Conservation (phyloP, 441 rosid genomes). For the Eruca vesicaria region DNA sequence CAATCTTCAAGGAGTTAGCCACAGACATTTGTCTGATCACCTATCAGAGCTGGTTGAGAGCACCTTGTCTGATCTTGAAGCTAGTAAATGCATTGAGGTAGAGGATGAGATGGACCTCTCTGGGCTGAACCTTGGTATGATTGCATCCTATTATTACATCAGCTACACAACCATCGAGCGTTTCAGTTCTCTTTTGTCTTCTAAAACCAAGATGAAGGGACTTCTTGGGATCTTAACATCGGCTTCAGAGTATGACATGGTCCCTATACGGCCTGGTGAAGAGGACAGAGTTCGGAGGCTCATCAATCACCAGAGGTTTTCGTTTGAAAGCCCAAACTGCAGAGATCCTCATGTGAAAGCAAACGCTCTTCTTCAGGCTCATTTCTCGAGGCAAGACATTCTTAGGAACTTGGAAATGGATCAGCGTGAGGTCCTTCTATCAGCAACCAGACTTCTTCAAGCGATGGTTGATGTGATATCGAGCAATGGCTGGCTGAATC, state of each 20-base stretch:
- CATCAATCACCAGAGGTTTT: constrained; percentile 90
- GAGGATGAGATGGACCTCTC: constrained; percentile 82
- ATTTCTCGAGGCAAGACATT: constrained; percentile 77
- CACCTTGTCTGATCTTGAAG: constrained; percentile 76
- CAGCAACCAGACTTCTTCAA: constrained; percentile 76
- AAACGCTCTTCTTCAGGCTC: constrained; percentile 87
- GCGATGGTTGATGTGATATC: constrained; percentile 93
- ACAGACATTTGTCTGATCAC: constrained; percentile 97
- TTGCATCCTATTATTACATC: constrained; percentile 84
- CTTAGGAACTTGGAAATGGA: constrained; percentile 75
- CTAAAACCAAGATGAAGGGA: constrained; percentile 92
- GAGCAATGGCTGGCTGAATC: constrained; percentile 89
- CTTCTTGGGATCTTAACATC: constrained; percentile 85
- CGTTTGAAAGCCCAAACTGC: constrained; percentile 75
- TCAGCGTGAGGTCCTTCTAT: constrained; percentile 82
- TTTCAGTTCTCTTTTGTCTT: constrained; percentile 75
- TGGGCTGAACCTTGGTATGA: constrained; percentile 83
- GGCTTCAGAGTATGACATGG: constrained; percentile 88
- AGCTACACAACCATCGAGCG: constrained; percentile 90
- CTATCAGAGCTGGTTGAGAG: constrained; percentile 92
- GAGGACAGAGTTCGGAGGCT: constrained; percentile 77
- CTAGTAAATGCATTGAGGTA: constrained; percentile 71
- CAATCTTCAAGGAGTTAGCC: constrained; percentile 92
- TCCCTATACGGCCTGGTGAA: constrained; percentile 84
- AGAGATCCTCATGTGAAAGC: constrained; percentile 91